Conservation (phyloP, 164 flowering plant species). For the Aristolochia californica region DNA sequence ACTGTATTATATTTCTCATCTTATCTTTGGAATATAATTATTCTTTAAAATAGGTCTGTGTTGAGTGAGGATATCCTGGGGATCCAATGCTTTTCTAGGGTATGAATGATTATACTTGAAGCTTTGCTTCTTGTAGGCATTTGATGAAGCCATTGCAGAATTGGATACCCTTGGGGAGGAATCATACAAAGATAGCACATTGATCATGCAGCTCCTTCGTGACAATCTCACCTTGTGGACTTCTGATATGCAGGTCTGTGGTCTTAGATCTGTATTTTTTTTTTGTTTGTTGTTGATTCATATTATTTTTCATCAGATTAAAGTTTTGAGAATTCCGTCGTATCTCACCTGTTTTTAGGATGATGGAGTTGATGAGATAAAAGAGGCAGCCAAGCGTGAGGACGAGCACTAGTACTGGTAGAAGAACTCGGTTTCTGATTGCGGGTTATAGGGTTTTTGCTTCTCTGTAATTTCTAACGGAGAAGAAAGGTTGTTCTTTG, state of each 20-base stretch:
- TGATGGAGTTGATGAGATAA: constrained; percentile 50
- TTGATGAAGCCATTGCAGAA: constrained; percentile 11
- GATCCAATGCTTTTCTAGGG: no score
- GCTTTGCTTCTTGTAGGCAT: no score
- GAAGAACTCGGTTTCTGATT: constrained; percentile 1
- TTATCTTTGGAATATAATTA: no score
- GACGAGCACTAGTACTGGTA: constrained; percentile 11
- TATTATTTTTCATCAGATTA: neutral
- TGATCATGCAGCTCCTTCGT: constrained; percentile 11
- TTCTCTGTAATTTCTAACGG: no score
- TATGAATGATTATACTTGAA: no score
- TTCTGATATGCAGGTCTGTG: constrained; percentile 9
- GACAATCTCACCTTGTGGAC: constrained; percentile 12
- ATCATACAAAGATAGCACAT: constrained; percentile 10
- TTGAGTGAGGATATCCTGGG: no score
- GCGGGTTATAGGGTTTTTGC: no score
- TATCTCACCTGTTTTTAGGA: neutral
- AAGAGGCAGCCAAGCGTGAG: constrained; percentile 61
- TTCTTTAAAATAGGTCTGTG: no score
- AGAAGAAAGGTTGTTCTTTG: neutral
- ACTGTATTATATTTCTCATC: neutral
- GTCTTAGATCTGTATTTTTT: neutral
- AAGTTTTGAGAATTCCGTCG: neutral
- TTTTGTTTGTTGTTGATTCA: no score
- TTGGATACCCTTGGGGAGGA: constrained; percentile 11